Percentiles rank a stretch among this genome's conserved stretches.
Conservation (phyloP, 106 monocot genomes). For the Dendrobium officinale region DNA sequence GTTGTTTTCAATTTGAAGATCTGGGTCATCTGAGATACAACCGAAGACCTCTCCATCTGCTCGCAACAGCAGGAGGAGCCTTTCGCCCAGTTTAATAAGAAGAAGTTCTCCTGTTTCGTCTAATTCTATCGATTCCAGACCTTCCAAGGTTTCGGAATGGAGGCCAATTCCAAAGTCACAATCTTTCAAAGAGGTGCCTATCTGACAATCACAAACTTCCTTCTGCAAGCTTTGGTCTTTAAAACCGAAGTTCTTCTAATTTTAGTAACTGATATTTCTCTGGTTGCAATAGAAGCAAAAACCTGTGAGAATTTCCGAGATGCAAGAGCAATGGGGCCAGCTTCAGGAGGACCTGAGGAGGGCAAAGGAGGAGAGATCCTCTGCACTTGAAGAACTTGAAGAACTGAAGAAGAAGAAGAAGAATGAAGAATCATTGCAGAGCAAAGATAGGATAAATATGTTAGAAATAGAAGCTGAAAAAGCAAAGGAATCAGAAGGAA, state of each 20-base stretch:
- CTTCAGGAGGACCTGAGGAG: slow-evolving; percentile 59
- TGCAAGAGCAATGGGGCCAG: slow-evolving; percentile 28
- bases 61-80: neutral
- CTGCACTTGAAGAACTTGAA: slow-evolving; percentile 30
- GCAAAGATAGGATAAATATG: neutral
- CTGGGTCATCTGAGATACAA: neutral
- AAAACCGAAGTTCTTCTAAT: neutral
- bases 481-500: neutral
- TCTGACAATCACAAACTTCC: neutral
- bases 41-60: neutral
- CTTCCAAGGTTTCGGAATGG: neutral
- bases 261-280: neutral
- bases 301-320: slow-evolving; percentile 15
- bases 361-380: slow-evolving; percentile 38
- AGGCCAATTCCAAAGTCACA: neutral
- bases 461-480: slow-evolving; percentile 1
- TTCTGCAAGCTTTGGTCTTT: neutral
- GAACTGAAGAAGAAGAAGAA: slow-evolving; percentile 27
- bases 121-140: neutral
- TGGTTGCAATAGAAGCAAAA: slow-evolving; percentile 7
- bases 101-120: neutral
- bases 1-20: neutral
- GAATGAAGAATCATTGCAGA: neutral
- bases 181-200: neutral
- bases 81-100: neutral